phyloP scores from a whole-genome alignment of 805 yeast species.

The Ogataea wickerhamii region DNA sequence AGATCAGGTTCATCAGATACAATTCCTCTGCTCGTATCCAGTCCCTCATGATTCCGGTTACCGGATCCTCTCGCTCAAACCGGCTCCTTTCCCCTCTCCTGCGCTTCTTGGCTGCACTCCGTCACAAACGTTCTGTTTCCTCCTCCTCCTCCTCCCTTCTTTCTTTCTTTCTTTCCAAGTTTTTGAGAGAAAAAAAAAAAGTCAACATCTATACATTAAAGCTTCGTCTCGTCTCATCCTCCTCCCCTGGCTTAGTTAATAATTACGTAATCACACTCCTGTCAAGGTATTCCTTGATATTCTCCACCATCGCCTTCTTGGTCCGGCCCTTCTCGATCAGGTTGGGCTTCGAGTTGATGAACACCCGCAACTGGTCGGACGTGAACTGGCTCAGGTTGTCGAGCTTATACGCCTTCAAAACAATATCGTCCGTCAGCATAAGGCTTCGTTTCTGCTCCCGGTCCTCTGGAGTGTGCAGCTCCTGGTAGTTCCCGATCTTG shows the following conservation, averaged over 20 bases:
- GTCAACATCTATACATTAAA: too few relatives aligned
- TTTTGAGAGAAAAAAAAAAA: too few relatives aligned
- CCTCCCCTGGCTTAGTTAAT: too few relatives aligned
- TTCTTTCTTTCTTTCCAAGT: too few relatives aligned
- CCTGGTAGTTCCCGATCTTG: slow-evolving; percentile 21
- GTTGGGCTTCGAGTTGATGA: slow-evolving; percentile 34
- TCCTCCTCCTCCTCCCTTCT: too few relatives aligned
- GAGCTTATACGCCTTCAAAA: slow-evolving; percentile 41
- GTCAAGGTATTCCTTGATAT: slow-evolving; percentile 30
- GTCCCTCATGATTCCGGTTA: slow-evolving; percentile 9
- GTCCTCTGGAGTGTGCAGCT: slow-evolving; percentile 9
- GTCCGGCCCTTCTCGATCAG: slow-evolving; percentile 35
- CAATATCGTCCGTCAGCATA: slow-evolving; percentile 35
- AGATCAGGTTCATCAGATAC: slow-evolving; percentile 22
- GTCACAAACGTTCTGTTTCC: too few relatives aligned
- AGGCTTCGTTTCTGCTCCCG: slow-evolving; percentile 14
- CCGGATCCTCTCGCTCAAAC: too few relatives aligned
- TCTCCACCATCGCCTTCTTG: slow-evolving; percentile 42
- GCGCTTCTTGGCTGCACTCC: too few relatives aligned
- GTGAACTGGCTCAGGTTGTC: slow-evolving; percentile 34
- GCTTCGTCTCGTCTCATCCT: too few relatives aligned
- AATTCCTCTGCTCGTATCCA: slow-evolving; percentile 26
- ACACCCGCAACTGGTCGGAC: slow-evolving; percentile 41
- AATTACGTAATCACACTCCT: too few relatives aligned
- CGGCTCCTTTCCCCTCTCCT: too few relatives aligned